Conservation (phyloP, 257 asterid species). For the Henckelia pumila region DNA sequence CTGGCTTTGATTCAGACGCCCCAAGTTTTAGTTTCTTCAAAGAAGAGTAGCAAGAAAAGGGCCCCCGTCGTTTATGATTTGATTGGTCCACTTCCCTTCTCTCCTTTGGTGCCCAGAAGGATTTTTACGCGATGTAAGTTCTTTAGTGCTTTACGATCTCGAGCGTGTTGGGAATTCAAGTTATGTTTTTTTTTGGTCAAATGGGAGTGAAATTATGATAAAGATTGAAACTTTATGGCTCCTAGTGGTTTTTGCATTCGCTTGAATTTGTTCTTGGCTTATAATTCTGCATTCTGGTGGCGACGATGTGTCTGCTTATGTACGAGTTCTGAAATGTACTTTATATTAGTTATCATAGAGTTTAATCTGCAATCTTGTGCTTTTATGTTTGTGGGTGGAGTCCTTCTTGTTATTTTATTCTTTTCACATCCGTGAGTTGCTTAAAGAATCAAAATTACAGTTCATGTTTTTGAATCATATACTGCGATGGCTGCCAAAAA, state of each 20-base stretch:
- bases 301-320: background rate
- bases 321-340: background rate
- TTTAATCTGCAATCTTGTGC: background rate
- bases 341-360: background rate
- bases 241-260: constrained; percentile 1
- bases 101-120: constrained; percentile 34
- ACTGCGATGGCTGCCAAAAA: background rate
- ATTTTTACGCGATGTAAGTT: constrained; percentile 40
- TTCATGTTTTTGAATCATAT: background rate
- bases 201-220: background rate
- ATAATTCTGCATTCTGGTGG: background rate
- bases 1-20: constrained; percentile 36
- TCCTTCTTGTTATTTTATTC: background rate
- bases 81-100: constrained; percentile 33
- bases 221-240: constrained; percentile 17
- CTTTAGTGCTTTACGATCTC: background rate
- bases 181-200: background rate
- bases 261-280: background rate
- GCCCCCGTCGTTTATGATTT: constrained; percentile 27
- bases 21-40: constrained; percentile 36
- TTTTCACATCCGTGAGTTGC: background rate
- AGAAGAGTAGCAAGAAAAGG: constrained; percentile 26
- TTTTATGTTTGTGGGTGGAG: background rate
- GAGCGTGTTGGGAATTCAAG: background rate
- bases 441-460: background rate